These are phyloP conservation scores for Brettanomyces nanus DNA, from an alignment of 805 yeast genomes.

Conservation along the genomic window DNA sequence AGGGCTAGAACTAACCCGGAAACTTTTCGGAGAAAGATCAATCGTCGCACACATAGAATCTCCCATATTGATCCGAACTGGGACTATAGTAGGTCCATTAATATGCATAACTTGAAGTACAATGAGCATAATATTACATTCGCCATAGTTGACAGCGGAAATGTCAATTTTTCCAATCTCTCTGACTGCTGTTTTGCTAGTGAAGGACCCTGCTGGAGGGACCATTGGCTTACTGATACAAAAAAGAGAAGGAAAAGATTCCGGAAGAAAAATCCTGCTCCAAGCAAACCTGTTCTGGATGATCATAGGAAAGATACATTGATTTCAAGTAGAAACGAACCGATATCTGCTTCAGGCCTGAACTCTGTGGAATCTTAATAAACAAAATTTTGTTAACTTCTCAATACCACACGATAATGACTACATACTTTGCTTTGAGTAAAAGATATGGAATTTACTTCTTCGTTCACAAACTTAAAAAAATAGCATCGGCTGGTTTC, in stretches of 20 bases:
- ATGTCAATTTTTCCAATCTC: conserved; percentile 55
- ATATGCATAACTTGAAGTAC: conserved; percentile 7
- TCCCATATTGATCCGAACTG: conserved; percentile 4
- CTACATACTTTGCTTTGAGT: too few relatives aligned
- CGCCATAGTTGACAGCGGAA: conserved; percentile 73
- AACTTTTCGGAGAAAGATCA: background rate
- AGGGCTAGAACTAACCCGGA: conserved; percentile 15
- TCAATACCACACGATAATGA: too few relatives aligned
- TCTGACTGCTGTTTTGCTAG: conserved; percentile 39
- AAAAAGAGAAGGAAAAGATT: background rate
- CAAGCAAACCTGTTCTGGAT: too few relatives aligned
- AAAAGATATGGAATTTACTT: too few relatives aligned
- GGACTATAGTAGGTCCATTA: conserved; percentile 10
- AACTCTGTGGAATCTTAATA: background rate
- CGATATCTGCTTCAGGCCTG: background rate
- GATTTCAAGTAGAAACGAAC: background rate
- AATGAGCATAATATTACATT: conserved; percentile 30
- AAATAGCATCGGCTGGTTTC: conserved; percentile 5
- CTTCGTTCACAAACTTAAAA: conserved; percentile 1
- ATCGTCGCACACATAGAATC: background rate
- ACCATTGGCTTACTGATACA: conserved; percentile 12
- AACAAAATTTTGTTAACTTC: background rate
- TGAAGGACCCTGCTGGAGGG: conserved; percentile 23
- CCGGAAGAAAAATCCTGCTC: background rate
- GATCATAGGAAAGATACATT: too few relatives aligned